These are phyloP conservation scores for Fraxinus paxiana DNA, from an alignment of 305 asterid species.

Conservation along the genomic window DNA sequence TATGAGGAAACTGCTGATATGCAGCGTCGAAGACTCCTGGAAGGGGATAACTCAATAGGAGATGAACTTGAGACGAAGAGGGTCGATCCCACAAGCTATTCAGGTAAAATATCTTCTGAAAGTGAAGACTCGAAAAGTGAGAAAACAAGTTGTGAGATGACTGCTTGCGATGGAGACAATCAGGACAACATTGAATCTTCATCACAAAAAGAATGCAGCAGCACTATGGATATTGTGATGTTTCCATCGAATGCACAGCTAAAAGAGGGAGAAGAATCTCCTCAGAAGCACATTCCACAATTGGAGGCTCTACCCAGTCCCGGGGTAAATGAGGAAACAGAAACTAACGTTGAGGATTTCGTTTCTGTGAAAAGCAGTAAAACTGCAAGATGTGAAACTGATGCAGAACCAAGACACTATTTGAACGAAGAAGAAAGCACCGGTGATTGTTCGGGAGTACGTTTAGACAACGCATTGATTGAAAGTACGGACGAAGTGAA, in stretches of 20 bases:
- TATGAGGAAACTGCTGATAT: constrained; percentile 45
- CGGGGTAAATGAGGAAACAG: constrained; percentile 23
- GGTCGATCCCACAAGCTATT: constrained; percentile 74
- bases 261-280: constrained; percentile 32
- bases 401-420: constrained; percentile 9
- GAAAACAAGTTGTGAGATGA: constrained; percentile 49
- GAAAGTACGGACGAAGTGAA: constrained; percentile 5
- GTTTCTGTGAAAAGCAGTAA: constrained; percentile 21
- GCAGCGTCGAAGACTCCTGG: constrained; percentile 40
- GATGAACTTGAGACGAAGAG: constrained; percentile 66
- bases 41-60: constrained; percentile 37
- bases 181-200: constrained; percentile 38
- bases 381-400: constrained; percentile 10
- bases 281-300: constrained; percentile 27
- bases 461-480: background rate
- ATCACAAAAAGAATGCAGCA: constrained; percentile 37
- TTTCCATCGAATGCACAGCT: constrained; percentile 22
- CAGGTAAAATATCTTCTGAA: constrained; percentile 50
- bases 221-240: constrained; percentile 28
- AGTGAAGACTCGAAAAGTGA: constrained; percentile 70
- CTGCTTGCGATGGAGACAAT: constrained; percentile 41
- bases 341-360: constrained; percentile 30
- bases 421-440: constrained; percentile 24
- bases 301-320: constrained; percentile 31
- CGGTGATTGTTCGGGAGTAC: constrained; percentile 14